Conservation (phyloP, 2,329 filamentous ascomycete genomes). For the Xenosphaeropsis pyriputrescens region DNA sequence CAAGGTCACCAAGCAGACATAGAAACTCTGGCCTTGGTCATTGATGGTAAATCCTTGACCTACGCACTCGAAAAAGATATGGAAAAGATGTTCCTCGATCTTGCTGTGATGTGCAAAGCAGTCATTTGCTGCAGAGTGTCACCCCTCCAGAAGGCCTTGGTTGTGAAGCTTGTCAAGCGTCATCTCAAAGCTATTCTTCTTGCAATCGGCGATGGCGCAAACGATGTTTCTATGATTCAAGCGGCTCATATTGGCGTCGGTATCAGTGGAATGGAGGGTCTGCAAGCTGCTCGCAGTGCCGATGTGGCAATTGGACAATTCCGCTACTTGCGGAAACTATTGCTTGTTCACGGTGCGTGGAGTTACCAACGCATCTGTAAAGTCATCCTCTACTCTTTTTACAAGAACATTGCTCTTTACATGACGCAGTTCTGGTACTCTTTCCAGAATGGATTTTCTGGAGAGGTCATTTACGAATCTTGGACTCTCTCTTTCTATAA, state of each 20-base stretch:
- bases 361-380: conserved; percentile 95
- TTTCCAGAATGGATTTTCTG: conserved; percentile 96
- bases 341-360: conserved; percentile 93
- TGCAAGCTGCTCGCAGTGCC: conserved; percentile 89
- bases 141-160: conserved; percentile 88
- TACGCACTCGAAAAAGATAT: conserved; percentile 86
- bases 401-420: conserved; percentile 97
- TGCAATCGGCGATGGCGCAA: conserved; percentile 93
- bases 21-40: conserved; percentile 78
- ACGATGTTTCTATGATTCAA: conserved; percentile 99
- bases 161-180: conserved; percentile 92
- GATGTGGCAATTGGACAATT: conserved; percentile 96
- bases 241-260: conserved; percentile 95
- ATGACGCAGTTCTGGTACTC: conserved; percentile 99
- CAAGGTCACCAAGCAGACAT: conserved; percentile 57
- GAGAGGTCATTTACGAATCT: conserved; percentile 95
- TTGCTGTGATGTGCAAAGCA: conserved; percentile 95
- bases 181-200: conserved; percentile 84
- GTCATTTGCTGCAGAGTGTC: conserved; percentile 97
- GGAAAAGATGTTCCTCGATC: conserved; percentile 83
- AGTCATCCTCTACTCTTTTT: conserved; percentile 96
- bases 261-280: conserved; percentile 92
- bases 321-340: conserved; percentile 81
- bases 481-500: conserved; percentile 99
- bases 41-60: conserved; percentile 91